phyloP scores from a whole-genome alignment of 192 early-diverging fungal species.

The Coemansia javaensis region DNA sequence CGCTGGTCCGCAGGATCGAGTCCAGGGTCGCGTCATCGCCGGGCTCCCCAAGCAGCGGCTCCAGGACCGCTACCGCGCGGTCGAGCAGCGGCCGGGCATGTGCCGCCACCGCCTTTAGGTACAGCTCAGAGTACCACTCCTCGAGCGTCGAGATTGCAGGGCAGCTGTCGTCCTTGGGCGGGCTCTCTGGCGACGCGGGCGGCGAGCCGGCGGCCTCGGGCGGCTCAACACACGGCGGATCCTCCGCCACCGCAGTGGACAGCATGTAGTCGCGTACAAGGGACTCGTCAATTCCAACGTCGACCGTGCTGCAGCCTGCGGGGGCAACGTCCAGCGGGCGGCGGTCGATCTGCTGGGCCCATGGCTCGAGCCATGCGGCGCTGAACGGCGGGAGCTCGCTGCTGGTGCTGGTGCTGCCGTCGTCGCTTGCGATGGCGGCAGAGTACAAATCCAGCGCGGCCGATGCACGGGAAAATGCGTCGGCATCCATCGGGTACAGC shows the following conservation, averaged over 20 bases:
- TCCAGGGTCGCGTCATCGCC: not conserved
- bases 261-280: conserved; percentile 2
- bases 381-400: conserved; percentile 1
- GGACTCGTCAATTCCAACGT: conserved; percentile 14
- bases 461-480: not conserved
- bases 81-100: conserved; percentile 2
- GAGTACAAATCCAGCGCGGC: no score
- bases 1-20: conserved; percentile 8
- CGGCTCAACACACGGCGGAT: not conserved
- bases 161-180: no score
- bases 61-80: not conserved
- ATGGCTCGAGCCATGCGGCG: conserved; percentile 30
- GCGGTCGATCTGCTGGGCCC: conserved; percentile 5
- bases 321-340: conserved; percentile 3
- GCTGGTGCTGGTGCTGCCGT: not conserved
- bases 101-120: conserved; percentile 13
- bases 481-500: conserved; percentile 13
- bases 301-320: conserved; percentile 5
- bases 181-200: no score
- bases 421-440: no score
- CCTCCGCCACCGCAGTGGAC: not conserved
- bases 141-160: conserved; percentile 13
- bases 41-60: not conserved
- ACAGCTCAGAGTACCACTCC: conserved; percentile 25
- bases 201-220: not conserved